Evolutionary conservation across 2,329 filamentous ascomycete species (phyloP).

Genomic region (Mariannaea elegans): DNA sequence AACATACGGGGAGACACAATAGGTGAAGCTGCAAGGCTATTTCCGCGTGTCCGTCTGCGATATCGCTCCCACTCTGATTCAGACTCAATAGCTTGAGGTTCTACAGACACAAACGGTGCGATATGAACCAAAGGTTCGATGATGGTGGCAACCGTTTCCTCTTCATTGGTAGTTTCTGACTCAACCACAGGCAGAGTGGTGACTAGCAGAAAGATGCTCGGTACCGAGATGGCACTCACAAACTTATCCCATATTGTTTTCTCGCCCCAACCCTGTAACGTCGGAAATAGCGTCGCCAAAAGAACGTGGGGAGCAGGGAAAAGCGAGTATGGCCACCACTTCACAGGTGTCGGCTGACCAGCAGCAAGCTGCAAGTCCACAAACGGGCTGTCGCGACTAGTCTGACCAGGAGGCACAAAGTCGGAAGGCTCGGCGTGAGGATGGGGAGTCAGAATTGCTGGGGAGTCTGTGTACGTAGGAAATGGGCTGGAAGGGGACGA

Average conservation of each 20-base stretch:
- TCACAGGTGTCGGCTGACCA: constrained; percentile 59
- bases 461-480: constrained; percentile 71
- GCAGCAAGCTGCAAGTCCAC: constrained; percentile 51
- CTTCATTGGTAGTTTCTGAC: constrained; percentile 63
- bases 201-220: constrained; percentile 88
- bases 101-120: constrained; percentile 48
- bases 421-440: constrained; percentile 57
- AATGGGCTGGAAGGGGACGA: constrained; percentile 70
- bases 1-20: constrained; percentile 28
- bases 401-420: constrained; percentile 54
- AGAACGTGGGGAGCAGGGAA: constrained; percentile 79
- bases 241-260: constrained; percentile 88
- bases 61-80: constrained; percentile 70
- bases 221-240: constrained; percentile 83
- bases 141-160: constrained; percentile 36
- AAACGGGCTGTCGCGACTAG: constrained; percentile 56
- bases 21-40: constrained; percentile 32
- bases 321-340: constrained; percentile 83
- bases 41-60: constrained; percentile 54
- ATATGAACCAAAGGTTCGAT: constrained; percentile 45
- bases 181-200: constrained; percentile 94
- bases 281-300: constrained; percentile 83
- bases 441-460: constrained; percentile 54
- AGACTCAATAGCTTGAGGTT: constrained; percentile 46
- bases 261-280: constrained; percentile 80